These are phyloP conservation scores for Fraxinus quadrangulata DNA, from an alignment of 257 asterid genomes.

Conservation along the genomic window DNA sequence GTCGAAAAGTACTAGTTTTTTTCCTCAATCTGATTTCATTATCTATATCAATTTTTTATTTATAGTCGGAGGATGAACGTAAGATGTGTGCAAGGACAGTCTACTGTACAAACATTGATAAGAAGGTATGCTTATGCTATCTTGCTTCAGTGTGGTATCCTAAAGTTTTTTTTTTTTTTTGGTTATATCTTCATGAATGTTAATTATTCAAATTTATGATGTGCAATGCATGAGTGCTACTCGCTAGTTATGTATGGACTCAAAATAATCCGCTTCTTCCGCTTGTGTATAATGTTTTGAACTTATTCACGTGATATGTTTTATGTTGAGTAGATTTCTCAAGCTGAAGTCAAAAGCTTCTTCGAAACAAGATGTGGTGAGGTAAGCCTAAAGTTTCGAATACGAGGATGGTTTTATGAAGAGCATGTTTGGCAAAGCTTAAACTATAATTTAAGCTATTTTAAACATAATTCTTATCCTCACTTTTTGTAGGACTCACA, in stretches of 20 bases:
- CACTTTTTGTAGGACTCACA: too few relatives aligned
- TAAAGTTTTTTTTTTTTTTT: not conserved
- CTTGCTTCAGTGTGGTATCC: not conserved
- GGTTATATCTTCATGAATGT: not conserved
- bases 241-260: not conserved
- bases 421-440: too few relatives aligned
- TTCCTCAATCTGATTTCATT: not conserved
- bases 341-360: conserved; percentile 79
- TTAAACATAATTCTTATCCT: too few relatives aligned
- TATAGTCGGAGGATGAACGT: conserved; percentile 91
- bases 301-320: not conserved
- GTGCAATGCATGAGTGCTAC: not conserved
- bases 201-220: not conserved
- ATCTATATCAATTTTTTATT: conserved; percentile 8
- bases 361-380: conserved; percentile 89
- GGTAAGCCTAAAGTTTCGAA: conserved; percentile 43
- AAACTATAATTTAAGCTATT: too few relatives aligned
- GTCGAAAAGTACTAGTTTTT: not conserved
- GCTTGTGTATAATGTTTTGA: not conserved
- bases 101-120: conserved; percentile 92
- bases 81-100: conserved; percentile 99
- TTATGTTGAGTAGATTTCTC: conserved; percentile 57
- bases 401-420: conserved; percentile 2
- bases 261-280: too few relatives aligned
- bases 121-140: conserved; percentile 49